These are phyloP conservation scores for Ambispora gerdemannii DNA, from an alignment of 192 early-diverging fungal genomes.

Conservation along the genomic window DNA sequence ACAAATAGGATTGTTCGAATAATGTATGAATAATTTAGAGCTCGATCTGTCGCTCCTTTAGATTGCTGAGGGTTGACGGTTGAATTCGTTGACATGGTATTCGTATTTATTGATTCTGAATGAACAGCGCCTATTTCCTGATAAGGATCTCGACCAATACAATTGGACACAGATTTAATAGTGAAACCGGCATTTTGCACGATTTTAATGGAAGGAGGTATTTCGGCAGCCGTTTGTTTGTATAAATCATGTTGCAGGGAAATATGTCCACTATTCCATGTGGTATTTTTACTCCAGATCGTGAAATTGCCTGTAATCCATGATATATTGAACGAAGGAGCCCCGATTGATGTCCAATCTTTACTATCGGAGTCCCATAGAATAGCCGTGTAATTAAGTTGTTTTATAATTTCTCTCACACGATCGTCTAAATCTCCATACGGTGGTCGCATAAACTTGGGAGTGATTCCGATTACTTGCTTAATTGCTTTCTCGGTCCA, in stretches of 20 bases:
- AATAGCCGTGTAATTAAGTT: conserved; percentile 47
- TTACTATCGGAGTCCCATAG: conserved; percentile 38
- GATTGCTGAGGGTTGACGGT: too few relatives aligned
- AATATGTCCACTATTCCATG: conserved; percentile 42
- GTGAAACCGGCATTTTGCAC: not conserved
- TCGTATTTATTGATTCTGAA: not conserved
- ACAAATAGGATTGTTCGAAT: too few relatives aligned
- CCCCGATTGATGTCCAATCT: conserved; percentile 23
- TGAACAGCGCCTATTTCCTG: not conserved
- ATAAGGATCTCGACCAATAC: not conserved
- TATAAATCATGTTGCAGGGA: conserved; percentile 56
- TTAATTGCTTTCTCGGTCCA: conserved; percentile 55
- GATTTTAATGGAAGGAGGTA: not conserved
- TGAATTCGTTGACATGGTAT: not conserved
- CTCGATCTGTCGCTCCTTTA: too few relatives aligned
- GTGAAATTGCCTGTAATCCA: conserved; percentile 27
- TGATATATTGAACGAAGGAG: not conserved
- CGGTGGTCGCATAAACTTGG: conserved; percentile 62
- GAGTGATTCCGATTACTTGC: conserved; percentile 48
- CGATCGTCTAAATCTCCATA: conserved; percentile 72
- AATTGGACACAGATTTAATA: not conserved
- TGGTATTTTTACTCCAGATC: conserved; percentile 13
- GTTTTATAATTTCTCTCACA: conserved; percentile 57
- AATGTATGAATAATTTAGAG: too few relatives aligned
- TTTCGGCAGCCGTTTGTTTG: not conserved